Percentiles rank a stretch among this genome's conserved stretches.
Conservation (phyloP, 1,284 basidiomycete genomes). For the Athelia sp. region DNA sequence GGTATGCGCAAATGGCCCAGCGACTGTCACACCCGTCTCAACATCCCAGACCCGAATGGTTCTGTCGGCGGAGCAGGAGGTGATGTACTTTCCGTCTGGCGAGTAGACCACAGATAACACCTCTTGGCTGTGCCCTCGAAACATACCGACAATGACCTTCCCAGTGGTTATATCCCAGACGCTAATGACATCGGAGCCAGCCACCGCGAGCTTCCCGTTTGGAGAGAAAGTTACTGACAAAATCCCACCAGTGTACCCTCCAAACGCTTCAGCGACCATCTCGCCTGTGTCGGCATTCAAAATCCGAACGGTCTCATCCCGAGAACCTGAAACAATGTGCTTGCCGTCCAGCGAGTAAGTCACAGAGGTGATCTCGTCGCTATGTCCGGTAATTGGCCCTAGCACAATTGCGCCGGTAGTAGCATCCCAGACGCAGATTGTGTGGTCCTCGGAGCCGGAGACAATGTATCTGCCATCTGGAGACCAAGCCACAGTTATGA, state of each 20-base stretch:
- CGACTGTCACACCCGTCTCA: not conserved
- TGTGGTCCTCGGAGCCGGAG: no score
- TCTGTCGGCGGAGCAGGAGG: no score
- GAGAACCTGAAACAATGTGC: no score
- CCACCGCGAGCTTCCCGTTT: not conserved
- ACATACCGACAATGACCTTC: no score
- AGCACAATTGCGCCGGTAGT: no score
- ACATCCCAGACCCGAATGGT: not conserved
- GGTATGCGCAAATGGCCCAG: not conserved
- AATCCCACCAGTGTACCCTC: not conserved
- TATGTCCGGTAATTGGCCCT: no score
- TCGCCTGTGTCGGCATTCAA: not conserved
- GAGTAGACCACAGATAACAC: not conserved
- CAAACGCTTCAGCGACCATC: not conserved
- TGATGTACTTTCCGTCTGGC: not conserved
- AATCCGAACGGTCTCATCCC: no score
- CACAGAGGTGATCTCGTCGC: no score
- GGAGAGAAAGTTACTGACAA: not conserved
- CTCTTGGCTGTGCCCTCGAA: not conserved
- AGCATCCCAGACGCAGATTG: no score
- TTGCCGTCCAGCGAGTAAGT: no score
- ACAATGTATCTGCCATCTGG: no score
- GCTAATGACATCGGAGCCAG: not conserved
- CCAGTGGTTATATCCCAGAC: not conserved
- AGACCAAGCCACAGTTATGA: no score